Conservation (phyloP, 306 rosid genomes). For the Oemleria cerasiformis region DNA sequence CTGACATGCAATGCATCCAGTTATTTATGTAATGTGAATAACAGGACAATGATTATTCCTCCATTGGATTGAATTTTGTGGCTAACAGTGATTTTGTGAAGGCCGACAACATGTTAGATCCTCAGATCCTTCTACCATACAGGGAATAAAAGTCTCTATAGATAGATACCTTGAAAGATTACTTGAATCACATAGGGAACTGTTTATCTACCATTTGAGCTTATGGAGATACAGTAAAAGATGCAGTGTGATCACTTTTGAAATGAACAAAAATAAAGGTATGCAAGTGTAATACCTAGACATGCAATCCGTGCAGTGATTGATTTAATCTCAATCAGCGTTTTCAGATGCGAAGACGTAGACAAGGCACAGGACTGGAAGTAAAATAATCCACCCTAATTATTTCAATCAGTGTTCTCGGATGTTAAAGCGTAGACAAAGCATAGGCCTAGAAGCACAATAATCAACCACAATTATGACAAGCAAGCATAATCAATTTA, state of each 20-base stretch:
- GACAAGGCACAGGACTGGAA: not conserved
- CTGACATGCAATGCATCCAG: not conserved
- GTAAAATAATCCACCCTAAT: not conserved
- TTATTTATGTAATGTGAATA: not conserved
- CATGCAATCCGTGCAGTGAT: not conserved
- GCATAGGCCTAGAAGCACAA: not conserved
- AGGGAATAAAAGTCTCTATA: not conserved
- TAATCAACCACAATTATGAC: not conserved
- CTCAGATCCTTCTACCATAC: not conserved
- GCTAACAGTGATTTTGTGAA: not conserved
- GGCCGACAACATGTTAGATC: not conserved
- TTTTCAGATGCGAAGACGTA: not conserved
- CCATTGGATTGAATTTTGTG: not conserved
- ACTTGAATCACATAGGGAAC: not conserved
- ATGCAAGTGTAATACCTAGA: not conserved
- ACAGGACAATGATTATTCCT: not conserved
- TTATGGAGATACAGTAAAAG: not conserved
- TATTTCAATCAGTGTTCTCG: not conserved
- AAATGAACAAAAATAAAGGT: not conserved
- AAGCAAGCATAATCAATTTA: too few species aligned
- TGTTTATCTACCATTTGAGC: not conserved
- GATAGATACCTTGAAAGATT: not conserved
- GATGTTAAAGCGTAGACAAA: not conserved
- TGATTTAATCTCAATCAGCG: not conserved
- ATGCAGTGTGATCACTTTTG: not conserved